Evolutionary conservation across 495 filamentous ascomycete genomes (phyloP).

Genomic region (Neurospora hispaniola): DNA sequence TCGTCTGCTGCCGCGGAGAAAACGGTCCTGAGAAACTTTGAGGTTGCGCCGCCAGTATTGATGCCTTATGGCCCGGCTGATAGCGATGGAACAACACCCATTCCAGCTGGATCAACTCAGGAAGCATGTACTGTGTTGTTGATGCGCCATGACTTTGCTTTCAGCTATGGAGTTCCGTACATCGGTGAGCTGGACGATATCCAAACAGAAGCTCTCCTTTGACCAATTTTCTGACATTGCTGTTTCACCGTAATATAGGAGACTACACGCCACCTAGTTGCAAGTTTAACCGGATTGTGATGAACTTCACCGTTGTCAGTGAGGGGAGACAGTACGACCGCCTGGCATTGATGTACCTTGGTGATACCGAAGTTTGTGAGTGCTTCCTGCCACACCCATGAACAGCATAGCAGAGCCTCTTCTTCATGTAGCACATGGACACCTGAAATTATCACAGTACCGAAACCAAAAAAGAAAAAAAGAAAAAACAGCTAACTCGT

Average conservation of each 20-base stretch:
- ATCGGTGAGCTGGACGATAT: slow-evolving; percentile 44
- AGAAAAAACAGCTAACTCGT: not conserved
- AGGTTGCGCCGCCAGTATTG: slow-evolving; percentile 58
- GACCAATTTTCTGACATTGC: not conserved
- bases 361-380: slow-evolving; percentile 65
- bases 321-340: slow-evolving; percentile 71
- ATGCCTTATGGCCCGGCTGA: slow-evolving; percentile 32
- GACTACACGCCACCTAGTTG: slow-evolving; percentile 59
- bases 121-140: slow-evolving; percentile 44
- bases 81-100: slow-evolving; percentile 21
- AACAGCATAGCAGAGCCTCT: not conserved
- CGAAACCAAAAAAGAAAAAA: not conserved
- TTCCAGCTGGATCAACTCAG: slow-evolving; percentile 9
- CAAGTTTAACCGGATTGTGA: slow-evolving; percentile 64
- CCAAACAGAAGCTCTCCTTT: not conserved
- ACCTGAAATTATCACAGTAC: too few species aligned
- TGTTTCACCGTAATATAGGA: slow-evolving; percentile 29
- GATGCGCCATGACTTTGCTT: slow-evolving; percentile 65
- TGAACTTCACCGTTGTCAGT: slow-evolving; percentile 75
- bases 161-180: slow-evolving; percentile 69
- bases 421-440: not conserved
- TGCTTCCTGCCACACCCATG: not conserved
- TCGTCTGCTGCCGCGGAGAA: slow-evolving; percentile 6
- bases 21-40: slow-evolving; percentile 48
- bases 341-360: slow-evolving; percentile 69